These are phyloP conservation scores for Yamadazyma blattariae DNA, from an alignment of 1,139 yeast genomes.

Conservation along the genomic window DNA sequence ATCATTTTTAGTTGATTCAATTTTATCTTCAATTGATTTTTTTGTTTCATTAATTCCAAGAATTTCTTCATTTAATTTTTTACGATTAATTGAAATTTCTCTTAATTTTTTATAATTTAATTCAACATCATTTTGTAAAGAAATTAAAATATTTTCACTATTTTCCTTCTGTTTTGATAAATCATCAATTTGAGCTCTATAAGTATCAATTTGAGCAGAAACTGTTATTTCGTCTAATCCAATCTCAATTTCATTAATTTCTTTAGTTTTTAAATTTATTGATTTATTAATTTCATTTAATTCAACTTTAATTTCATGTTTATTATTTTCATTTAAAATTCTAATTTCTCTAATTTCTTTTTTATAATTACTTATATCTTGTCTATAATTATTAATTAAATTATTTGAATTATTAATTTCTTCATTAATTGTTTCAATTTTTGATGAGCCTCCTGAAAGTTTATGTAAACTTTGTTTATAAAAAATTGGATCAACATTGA, in stretches of 20 bases:
- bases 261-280: constrained; percentile 15
- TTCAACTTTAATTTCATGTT: constrained; percentile 14
- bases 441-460: constrained; percentile 19
- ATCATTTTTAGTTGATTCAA: constrained; percentile 10
- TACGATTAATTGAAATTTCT: not conserved
- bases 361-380: constrained; percentile 17
- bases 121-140: constrained; percentile 25
- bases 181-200: constrained; percentile 30
- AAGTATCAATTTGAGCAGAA: constrained; percentile 28
- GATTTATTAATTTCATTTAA: constrained; percentile 16
- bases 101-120: constrained; percentile 1
- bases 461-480: constrained; percentile 32
- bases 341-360: constrained; percentile 15
- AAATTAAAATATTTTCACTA: constrained; percentile 25
- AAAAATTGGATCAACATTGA: constrained; percentile 59
- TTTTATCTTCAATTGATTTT: constrained; percentile 5
- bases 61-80: not conserved
- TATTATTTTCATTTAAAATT: constrained; percentile 13
- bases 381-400: constrained; percentile 1
- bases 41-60: not conserved
- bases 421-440: constrained; percentile 18
- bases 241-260: constrained; percentile 23
- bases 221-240: constrained; percentile 35
- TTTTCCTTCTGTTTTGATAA: constrained; percentile 23
- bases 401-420: constrained; percentile 14